phyloP scores from a whole-genome alignment of 2,329 filamentous ascomycete species.

The Lojkania enalia region DNA sequence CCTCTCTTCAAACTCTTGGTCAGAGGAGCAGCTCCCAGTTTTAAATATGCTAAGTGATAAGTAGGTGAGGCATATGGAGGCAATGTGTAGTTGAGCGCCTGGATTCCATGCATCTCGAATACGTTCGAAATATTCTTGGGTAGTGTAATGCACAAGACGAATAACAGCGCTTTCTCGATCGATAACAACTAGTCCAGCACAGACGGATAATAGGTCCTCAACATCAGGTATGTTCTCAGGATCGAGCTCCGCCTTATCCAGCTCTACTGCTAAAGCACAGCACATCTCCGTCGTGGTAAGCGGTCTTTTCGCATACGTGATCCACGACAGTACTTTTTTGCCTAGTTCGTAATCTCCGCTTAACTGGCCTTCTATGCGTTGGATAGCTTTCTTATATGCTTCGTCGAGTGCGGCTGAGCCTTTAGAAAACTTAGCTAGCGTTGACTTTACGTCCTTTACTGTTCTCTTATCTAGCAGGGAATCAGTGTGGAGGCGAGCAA shows the following conservation, averaged over 20 bases:
- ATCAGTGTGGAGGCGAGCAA: not conserved
- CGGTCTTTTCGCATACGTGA: slow-evolving; percentile 1
- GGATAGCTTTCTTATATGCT: not conserved
- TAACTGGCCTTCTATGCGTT: not conserved
- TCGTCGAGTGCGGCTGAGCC: not conserved
- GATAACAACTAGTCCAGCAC: not conserved
- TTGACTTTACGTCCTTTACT: not conserved
- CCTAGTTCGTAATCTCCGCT: not conserved
- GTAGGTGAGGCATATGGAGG: not conserved
- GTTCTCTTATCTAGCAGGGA: not conserved
- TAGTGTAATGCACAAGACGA: slow-evolving; percentile 1
- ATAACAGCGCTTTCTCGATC: not conserved
- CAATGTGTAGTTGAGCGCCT: not conserved
- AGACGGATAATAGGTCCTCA: not conserved
- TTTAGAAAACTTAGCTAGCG: not conserved
- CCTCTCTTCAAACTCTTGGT: not conserved
- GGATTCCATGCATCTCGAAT: not conserved
- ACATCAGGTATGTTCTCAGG: slow-evolving; percentile 1
- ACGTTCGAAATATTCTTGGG: not conserved
- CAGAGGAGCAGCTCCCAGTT: not conserved
- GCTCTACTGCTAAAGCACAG: slow-evolving; percentile 1
- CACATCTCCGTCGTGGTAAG: not conserved
- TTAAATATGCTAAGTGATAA: not conserved
- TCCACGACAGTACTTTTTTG: slow-evolving; percentile 1
- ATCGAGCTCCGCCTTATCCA: not conserved